Conservation (phyloP, 2,329 filamentous ascomycete species). For the Colletotrichum aenigma region DNA sequence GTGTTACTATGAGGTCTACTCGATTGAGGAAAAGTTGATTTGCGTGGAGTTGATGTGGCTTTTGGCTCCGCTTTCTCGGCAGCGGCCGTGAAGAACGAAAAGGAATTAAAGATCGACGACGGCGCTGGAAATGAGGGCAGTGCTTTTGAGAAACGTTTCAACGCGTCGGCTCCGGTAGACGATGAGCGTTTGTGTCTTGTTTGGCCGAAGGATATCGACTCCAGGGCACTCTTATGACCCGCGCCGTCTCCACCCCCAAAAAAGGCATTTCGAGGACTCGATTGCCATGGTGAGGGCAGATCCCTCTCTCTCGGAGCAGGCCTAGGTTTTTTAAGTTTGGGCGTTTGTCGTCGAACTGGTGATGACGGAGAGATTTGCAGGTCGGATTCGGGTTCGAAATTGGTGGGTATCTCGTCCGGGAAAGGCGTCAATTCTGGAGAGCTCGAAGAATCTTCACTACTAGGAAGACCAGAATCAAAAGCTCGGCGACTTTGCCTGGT, state of each 20-base stretch:
- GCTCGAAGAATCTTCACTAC: conserved; percentile 14
- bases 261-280: conserved; percentile 42
- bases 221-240: conserved; percentile 40
- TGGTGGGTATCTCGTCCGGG: conserved; percentile 15
- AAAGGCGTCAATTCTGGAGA: conserved; percentile 18
- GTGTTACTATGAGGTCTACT: conserved; percentile 3
- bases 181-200: conserved; percentile 53
- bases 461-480: conserved; percentile 27
- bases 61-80: conserved; percentile 12
- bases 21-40: background rate
- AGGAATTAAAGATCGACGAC: conserved; percentile 17
- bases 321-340: conserved; percentile 9
- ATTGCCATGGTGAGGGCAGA: conserved; percentile 42
- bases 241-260: conserved; percentile 30
- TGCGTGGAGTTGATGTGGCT: background rate
- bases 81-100: conserved; percentile 19
- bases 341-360: conserved; percentile 1
- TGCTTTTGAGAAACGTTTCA: conserved; percentile 61
- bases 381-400: conserved; percentile 13
- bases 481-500: conserved; percentile 38
- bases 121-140: conserved; percentile 52
- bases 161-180: conserved; percentile 60
- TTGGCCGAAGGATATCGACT: conserved; percentile 48
- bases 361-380: conserved; percentile 1
- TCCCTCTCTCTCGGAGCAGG: background rate